phyloP scores from a whole-genome alignment of 345 rosid genomes.

The Limnanthes douglasii region DNA sequence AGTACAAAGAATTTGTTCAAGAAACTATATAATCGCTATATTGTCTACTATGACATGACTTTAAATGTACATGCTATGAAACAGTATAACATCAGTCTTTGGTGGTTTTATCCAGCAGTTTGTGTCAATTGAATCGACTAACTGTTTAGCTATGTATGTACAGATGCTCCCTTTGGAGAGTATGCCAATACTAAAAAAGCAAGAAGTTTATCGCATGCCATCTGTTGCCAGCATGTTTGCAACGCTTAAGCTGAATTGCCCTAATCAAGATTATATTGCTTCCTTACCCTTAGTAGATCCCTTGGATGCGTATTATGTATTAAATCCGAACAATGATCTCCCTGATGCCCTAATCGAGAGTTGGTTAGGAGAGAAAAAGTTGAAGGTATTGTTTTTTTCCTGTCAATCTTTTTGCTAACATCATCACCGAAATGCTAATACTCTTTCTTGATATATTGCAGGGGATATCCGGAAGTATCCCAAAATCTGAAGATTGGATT shows the following conservation, averaged over 20 bases:
- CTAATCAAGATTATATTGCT: constrained; percentile 19
- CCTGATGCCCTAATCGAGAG: constrained; percentile 51
- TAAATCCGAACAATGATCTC: constrained; percentile 88
- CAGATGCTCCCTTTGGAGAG: constrained; percentile 99
- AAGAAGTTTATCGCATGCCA: constrained; percentile 95
- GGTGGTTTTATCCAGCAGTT: neutral
- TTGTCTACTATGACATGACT: too few relatives aligned
- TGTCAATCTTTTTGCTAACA: neutral
- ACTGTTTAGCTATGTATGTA: constrained; percentile 7
- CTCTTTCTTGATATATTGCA: constrained; percentile 12
- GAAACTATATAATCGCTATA: too few relatives aligned
- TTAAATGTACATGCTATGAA: too few relatives aligned
- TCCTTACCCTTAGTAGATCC: constrained; percentile 77
- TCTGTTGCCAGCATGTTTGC: constrained; percentile 60
- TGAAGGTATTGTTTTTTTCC: constrained; percentile 38
- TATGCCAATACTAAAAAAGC: constrained; percentile 63
- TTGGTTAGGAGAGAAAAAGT: constrained; percentile 70
- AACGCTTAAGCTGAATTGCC: constrained; percentile 32
- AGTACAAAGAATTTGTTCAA: too few relatives aligned
- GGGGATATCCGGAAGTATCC: constrained; percentile 84
- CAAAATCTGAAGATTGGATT: constrained; percentile 49
- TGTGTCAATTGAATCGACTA: constrained; percentile 1
- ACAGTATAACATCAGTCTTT: too few relatives aligned
- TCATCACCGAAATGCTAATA: neutral
- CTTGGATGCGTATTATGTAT: constrained; percentile 66